Evolutionary conservation across 1,284 basidiomycete species (phyloP).

Genomic region (Termitomyces sp.): DNA sequence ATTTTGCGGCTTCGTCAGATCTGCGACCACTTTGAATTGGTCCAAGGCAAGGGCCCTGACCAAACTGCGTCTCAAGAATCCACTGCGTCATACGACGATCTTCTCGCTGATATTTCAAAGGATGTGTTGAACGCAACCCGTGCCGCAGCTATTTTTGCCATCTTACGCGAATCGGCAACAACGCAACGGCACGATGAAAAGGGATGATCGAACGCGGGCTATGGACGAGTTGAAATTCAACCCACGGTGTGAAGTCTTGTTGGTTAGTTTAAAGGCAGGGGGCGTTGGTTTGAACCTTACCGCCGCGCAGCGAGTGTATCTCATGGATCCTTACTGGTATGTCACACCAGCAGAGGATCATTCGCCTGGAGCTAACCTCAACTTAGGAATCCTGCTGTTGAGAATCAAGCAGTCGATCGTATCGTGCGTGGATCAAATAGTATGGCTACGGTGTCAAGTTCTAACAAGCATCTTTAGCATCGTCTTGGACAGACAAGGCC

Average conservation of each 20-base stretch:
- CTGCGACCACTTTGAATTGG: conserved; percentile 93
- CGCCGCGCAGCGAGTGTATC: conserved; percentile 86
- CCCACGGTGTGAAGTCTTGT: conserved; percentile 82
- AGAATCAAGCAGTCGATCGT: conserved; percentile 93
- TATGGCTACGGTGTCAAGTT: background rate
- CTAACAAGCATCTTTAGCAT: conserved; percentile 48
- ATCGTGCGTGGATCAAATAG: conserved; percentile 46
- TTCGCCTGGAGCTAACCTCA: conserved; percentile 5
- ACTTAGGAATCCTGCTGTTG: conserved; percentile 89
- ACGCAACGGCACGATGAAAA: conserved; percentile 95
- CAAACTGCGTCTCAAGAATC: conserved; percentile 29
- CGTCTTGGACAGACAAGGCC: conserved; percentile 89
- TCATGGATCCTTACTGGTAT: conserved; percentile 95
- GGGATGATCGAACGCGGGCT: conserved; percentile 85
- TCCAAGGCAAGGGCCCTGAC: conserved; percentile 68
- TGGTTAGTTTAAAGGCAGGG: conserved; percentile 94
- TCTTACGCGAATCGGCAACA: conserved; percentile 81
- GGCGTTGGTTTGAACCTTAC: conserved; percentile 95
- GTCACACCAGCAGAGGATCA: conserved; percentile 16
- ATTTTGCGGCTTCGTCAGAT: conserved; percentile 93
- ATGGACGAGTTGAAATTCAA: conserved; percentile 89
- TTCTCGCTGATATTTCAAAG: conserved; percentile 66
- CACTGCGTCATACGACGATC: conserved; percentile 63
- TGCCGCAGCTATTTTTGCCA: conserved; percentile 75
- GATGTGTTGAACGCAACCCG: conserved; percentile 79